Evolutionary conservation across 2,329 filamentous ascomycete species (phyloP).

Genomic region (Chaetomiaceae sp.): DNA sequence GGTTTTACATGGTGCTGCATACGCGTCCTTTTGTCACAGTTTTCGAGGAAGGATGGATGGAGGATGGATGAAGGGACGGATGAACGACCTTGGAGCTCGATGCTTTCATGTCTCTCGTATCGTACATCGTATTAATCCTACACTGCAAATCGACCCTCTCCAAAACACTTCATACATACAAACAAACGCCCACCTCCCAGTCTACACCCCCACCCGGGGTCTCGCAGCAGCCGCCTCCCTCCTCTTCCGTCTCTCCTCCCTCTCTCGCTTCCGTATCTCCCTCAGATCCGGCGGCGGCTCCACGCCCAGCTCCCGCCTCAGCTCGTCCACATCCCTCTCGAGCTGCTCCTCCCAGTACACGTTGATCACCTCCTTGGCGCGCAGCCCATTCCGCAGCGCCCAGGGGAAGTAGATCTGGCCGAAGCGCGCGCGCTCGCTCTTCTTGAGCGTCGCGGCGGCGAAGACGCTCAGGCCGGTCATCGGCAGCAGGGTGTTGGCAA

Average conservation of each 20-base stretch:
- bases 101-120: too few species aligned
- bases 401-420: conserved; percentile 77
- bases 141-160: too few species aligned
- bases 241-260: conserved; percentile 62
- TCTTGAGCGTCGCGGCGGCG: conserved; percentile 80
- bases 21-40: too few species aligned
- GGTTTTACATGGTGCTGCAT: too few species aligned
- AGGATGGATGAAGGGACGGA: not conserved
- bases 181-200: not conserved
- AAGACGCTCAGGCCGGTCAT: conserved; percentile 90
- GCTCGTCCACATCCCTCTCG: conserved; percentile 71
- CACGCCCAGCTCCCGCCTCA: conserved; percentile 73
- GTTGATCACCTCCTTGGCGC: conserved; percentile 79
- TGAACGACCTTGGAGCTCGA: not conserved
- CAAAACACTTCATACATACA: not conserved
- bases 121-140: too few species aligned
- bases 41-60: too few species aligned
- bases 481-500: conserved; percentile 85
- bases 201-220: conserved; percentile 4
- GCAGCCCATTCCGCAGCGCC: conserved; percentile 79
- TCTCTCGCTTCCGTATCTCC: conserved; percentile 65
- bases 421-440: conserved; percentile 73
- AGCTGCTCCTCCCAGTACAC: conserved; percentile 97
- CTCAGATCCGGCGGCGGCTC: conserved; percentile 86
- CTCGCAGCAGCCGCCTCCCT: conserved; percentile 39